These are phyloP conservation scores for Eucalyptus pauciflora DNA, from an alignment of 345 rosid genomes.

Conservation along the genomic window DNA sequence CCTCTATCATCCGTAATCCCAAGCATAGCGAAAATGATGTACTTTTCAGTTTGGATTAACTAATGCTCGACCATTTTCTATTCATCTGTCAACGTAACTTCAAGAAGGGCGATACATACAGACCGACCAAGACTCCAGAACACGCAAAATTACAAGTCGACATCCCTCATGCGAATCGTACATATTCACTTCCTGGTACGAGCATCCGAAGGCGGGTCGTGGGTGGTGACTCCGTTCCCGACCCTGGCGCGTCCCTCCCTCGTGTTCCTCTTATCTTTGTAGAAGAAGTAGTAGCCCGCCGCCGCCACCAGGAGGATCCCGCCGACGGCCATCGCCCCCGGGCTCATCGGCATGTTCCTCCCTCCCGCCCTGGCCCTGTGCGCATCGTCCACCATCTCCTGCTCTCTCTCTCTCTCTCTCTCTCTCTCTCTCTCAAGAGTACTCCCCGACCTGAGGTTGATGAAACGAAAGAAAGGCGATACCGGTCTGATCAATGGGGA, in stretches of 20 bases:
- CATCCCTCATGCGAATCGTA: neutral
- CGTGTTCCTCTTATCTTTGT: neutral
- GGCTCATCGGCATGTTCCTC: neutral
- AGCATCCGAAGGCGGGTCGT: neutral
- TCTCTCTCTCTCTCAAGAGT: neutral
- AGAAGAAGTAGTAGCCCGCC: neutral
- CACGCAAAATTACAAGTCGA: neutral
- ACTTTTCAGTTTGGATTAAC: neutral
- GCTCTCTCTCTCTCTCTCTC: too few species aligned
- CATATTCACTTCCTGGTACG: neutral
- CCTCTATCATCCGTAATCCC: neutral
- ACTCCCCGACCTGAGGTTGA: neutral
- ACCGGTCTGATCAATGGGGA: neutral
- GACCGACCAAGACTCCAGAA: neutral
- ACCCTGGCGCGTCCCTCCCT: neutral
- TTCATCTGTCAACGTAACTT: neutral
- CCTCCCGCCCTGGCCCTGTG: neutral
- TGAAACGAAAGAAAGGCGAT: neutral
- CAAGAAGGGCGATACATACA: neutral
- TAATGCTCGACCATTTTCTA: neutral
- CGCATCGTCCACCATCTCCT: neutral
- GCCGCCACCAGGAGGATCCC: neutral
- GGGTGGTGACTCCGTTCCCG: neutral
- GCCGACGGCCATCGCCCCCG: neutral
- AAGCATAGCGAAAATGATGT: neutral